Evolutionary conservation across 2,329 filamentous ascomycete genomes (phyloP).

Genomic region (Leptographium procerum): DNA sequence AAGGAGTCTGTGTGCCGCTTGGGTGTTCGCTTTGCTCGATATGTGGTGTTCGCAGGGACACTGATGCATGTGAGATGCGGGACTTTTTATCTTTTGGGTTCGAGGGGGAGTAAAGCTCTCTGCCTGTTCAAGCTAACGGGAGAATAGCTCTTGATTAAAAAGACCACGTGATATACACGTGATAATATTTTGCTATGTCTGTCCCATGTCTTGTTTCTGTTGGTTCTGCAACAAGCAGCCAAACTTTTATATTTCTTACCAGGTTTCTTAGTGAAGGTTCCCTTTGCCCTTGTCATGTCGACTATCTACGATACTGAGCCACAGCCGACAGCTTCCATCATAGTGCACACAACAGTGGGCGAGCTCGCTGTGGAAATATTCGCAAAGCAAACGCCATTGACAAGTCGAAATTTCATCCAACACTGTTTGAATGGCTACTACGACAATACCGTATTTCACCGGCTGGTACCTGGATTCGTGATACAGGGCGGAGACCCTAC

Average conservation of each 20-base stretch:
- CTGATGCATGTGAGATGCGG: constrained; percentile 1
- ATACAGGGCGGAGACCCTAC: constrained; percentile 92
- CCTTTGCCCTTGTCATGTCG: constrained; percentile 48
- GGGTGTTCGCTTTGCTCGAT: background rate
- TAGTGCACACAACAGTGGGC: constrained; percentile 81
- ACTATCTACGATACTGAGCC: constrained; percentile 90
- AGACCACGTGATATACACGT: background rate
- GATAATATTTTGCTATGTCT: background rate
- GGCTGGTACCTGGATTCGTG: constrained; percentile 82
- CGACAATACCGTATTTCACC: constrained; percentile 86
- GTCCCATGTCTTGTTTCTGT: background rate
- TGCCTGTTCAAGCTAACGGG: background rate
- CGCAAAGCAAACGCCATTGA: constrained; percentile 83
- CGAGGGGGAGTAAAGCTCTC: constrained; percentile 4
- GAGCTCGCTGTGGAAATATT: constrained; percentile 89
- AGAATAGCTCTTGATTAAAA: background rate
- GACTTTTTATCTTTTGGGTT: constrained; percentile 5
- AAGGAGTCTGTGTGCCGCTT: background rate
- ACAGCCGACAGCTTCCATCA: constrained; percentile 81
- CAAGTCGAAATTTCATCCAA: constrained; percentile 91
- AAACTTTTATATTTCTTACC: background rate
- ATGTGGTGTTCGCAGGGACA: background rate
- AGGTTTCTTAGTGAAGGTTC: background rate
- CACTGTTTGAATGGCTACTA: constrained; percentile 94
- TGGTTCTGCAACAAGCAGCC: background rate